Base-by-base conservation (phyloP, 495 filamentous ascomycete genomes). In the Xylaria intraflava region DNA sequence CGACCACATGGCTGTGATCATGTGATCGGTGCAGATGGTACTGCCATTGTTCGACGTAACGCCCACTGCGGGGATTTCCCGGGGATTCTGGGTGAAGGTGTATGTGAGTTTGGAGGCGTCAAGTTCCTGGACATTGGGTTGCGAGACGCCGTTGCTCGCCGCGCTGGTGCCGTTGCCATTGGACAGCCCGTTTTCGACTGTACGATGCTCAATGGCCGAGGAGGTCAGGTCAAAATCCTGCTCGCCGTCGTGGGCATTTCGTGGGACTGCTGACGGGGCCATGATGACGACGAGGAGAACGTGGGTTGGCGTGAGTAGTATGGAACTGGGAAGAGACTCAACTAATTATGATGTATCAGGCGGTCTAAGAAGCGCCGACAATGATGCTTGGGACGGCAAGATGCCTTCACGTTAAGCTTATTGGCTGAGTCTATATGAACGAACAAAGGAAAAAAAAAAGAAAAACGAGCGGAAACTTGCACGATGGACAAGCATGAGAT, bases 21-120 rank as follows among this genome's bases (percentile, higher is more conserved):
- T 94, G 76, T 96, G 89, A 69, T 96, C 90, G 43, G 89, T 92
- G 74, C 84, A 89, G 65, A 86, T 71, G 46, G 82, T 79, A 46
- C 74, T 64, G 43, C 58, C 65, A 17, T 55, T 41, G 30, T 69
- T 68, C 47, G 75, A 62, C 42, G 73, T 66, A 29, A 72, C 61
- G 4, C 75, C 79, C 31, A 78, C 78, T 29, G 75, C 65, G 46
- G 89, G 90, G 36, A 94, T 85, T 40, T 81, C 59, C 54, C 84
- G 84, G 0, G 85, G 83, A 19, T 75, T 74, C 49, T 78, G 80
- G 48, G 86, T 87, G 55, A 78, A 75, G 55, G 79, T 86, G 69
- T 85, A 78, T 51, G 71, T 83, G 66, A 92, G 76, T 53, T 80
- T 82, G 40, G 88, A 90, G 62, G 82, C 83, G 64, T 95, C 83